A percentile compares a stretch with the other conserved stretches of the same genome.
These are phyloP conservation scores for Pleomassaria siparia DNA, from an alignment of 2,329 filamentous ascomycete species.

Conservation along the genomic window DNA sequence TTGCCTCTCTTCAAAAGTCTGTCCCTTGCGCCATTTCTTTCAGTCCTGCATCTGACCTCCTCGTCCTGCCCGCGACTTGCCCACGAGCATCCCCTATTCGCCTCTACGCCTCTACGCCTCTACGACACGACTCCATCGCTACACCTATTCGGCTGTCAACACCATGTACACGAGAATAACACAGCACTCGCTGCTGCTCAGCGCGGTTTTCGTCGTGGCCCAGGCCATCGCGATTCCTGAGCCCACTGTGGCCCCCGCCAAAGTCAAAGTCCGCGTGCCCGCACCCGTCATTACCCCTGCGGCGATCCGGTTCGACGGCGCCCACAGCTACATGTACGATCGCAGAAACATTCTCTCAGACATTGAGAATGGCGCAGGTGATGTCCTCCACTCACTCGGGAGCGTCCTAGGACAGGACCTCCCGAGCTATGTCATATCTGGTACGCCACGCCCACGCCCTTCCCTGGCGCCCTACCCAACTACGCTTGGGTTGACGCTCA, in stretches of 20 bases:
- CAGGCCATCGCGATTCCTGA: slow-evolving; percentile 35
- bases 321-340: slow-evolving; percentile 33
- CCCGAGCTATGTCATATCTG: slow-evolving; percentile 41
- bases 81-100: too few relatives aligned
- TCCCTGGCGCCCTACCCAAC: too few relatives aligned
- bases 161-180: not conserved
- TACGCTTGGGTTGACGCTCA: not conserved
- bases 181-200: slow-evolving; percentile 1
- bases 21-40: too few relatives aligned
- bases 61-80: too few relatives aligned
- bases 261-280: slow-evolving; percentile 31
- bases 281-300: slow-evolving; percentile 38
- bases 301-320: slow-evolving; percentile 33
- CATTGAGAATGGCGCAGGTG: slow-evolving; percentile 34
- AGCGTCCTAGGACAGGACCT: slow-evolving; percentile 38
- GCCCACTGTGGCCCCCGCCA: slow-evolving; percentile 31
- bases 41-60: too few relatives aligned
- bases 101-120: too few relatives aligned
- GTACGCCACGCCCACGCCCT: too few relatives aligned
- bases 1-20: too few relatives aligned
- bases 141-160: not conserved
- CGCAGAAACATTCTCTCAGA: slow-evolving; percentile 36
- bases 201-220: slow-evolving; percentile 15
- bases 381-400: slow-evolving; percentile 32
- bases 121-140: too few relatives aligned